Evolutionary conservation across 371 early-diverging fungal species (phyloP).

Genomic region (Haplosporangium sp.): DNA sequence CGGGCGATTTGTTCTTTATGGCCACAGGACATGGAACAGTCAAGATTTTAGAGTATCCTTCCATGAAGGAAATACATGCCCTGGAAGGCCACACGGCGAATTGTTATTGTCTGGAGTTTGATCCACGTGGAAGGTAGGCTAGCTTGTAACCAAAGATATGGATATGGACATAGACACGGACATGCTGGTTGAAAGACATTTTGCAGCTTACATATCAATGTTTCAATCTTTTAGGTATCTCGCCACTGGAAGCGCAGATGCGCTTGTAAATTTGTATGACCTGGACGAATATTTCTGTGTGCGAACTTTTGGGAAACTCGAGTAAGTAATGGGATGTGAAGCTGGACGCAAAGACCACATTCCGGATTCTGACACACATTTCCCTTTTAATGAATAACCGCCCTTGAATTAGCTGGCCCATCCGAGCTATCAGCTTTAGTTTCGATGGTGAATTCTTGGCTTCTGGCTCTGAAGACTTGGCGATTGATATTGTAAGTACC

Average conservation of each 20-base stretch:
- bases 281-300: conserved; percentile 71
- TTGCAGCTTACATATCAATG: conserved; percentile 10
- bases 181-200: no score
- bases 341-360: no score
- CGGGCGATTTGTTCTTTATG: conserved; percentile 80
- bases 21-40: conserved; percentile 85
- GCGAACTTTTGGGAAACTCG: conserved; percentile 73
- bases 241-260: conserved; percentile 85
- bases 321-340: conserved; percentile 59
- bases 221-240: conserved; percentile 61
- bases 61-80: conserved; percentile 65
- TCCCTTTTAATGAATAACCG: no score
- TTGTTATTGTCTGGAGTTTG: conserved; percentile 86
- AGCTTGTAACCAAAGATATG: neutral
- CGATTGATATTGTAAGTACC: conserved; percentile 80
- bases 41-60: conserved; percentile 73
- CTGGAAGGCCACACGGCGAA: conserved; percentile 84
- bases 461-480: conserved; percentile 83
- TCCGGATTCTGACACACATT: neutral
- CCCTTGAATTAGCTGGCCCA: conserved; percentile 73
- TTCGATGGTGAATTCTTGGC: conserved; percentile 88
- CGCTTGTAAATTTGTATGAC: conserved; percentile 82
- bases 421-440: conserved; percentile 86
- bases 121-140: conserved; percentile 76
- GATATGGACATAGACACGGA: neutral